Base-by-base conservation (phyloP, 208 protist genomes). In the Leishmania amazonensis region DNA sequence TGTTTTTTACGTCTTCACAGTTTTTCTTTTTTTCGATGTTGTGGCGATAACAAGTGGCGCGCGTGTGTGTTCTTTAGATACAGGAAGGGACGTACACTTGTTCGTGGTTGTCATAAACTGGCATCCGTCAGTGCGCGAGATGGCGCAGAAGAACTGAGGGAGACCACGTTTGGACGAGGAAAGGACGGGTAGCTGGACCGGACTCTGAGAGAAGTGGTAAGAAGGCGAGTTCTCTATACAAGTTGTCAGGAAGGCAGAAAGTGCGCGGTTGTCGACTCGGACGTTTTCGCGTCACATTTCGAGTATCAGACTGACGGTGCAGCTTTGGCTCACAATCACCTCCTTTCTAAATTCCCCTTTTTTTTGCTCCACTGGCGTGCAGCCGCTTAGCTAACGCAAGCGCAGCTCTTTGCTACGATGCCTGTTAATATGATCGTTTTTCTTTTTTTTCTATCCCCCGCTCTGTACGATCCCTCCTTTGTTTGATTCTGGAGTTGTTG, bases 401-500 rank as follows among this genome's bases (percentile, higher is more conserved):
- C 15, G 72, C 28, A 76, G 72, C 45, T 76, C 45, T 58, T 31
- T 76, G n/a, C 51, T 58, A 42, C 28, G 45, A 76, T 58, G 6
- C 45, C 8, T 76, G 11, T 21, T 45, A 3, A 2, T 28, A 9
- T 76, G 17, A 58, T 40, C 21, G 8, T 8, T 45, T 45, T 45
- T 58, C 2, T 76, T 40, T 13, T 45, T 0, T 45, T 28, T 45
- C n/a, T 45, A 1, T 38, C 11, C 62, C 1, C 65, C 17, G 35
- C 65, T 45, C 5, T 71, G 3, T 4, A 21, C 38, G 9, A 71
- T 47, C 38, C 13, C 65, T 71, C 21, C 4, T 71, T 42, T 71
- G 38, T n/a, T 21, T 38, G 17, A 31, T 15, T 67, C n/a, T 67
- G 40, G 24, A 11, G 60, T 38, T 13, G 13, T 67, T 40, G 24